phyloP scores from a whole-genome alignment of 352 stramenopile genomes.

The Blastocystis sp. region DNA sequence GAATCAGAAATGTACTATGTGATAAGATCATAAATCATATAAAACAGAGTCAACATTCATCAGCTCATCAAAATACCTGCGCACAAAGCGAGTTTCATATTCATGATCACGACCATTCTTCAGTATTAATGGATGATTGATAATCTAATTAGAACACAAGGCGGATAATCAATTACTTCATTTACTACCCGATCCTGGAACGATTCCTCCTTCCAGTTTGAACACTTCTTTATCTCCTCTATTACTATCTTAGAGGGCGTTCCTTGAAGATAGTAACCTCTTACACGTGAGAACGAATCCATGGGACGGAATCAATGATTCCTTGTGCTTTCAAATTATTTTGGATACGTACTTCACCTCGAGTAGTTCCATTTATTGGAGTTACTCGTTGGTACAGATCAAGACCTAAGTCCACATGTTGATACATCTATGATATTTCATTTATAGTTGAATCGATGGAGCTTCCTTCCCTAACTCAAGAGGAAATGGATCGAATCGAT shows the following conservation, averaged over 20 bases:
- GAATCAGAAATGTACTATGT: constrained; percentile 46
- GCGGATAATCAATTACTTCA: not conserved
- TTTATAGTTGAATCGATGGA: constrained; percentile 13
- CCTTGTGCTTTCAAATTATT: not conserved
- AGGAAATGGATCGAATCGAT: constrained; percentile 17
- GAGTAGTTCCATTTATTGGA: no score
- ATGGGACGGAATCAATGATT: not conserved
- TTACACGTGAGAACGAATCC: constrained; percentile 7
- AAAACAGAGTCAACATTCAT: constrained; percentile 39
- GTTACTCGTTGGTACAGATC: constrained; percentile 6
- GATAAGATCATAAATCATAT: not conserved
- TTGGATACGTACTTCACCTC: not conserved
- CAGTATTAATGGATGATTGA: constrained; percentile 49
- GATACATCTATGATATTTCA: not conserved
- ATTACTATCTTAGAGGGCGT: not conserved
- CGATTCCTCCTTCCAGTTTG: constrained; percentile 9
- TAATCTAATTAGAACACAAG: not conserved
- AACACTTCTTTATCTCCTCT: not conserved
- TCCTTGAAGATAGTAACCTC: constrained; percentile 23
- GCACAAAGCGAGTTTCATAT: constrained; percentile 30
- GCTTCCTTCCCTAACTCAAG: not conserved
- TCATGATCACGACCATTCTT: constrained; percentile 54
- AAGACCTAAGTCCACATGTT: not conserved
- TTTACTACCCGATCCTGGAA: constrained; percentile 55
- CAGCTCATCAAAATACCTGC: constrained; percentile 31